A percentile compares a stretch with the other conserved stretches of the same genome.
Conservation (phyloP, 192 early-diverging fungal species). For the Thoreauomyces humboldtii region DNA sequence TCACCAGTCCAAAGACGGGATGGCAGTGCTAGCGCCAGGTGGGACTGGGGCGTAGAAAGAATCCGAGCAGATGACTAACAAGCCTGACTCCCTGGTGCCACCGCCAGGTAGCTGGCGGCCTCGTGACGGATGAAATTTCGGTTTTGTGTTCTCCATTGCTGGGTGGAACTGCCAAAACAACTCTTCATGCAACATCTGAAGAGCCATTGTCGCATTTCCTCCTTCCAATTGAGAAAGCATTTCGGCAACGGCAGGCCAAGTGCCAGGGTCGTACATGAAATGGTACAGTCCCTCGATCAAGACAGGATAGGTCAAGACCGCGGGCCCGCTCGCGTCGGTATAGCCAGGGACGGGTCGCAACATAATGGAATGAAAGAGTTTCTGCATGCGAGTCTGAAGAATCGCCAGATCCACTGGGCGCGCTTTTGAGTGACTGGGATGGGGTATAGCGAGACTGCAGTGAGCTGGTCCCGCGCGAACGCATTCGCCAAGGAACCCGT, state of each 20-base stretch:
- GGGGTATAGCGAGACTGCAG: not conserved
- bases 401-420: not conserved
- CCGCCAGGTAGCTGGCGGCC: not conserved
- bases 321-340: not conserved
- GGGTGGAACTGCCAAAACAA: not conserved
- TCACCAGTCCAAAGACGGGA: too few relatives aligned
- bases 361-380: not conserved
- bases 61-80: slow-evolving; percentile 3
- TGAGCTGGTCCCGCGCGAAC: not conserved
- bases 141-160: not conserved
- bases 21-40: too few relatives aligned
- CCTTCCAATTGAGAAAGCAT: not conserved
- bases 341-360: not conserved
- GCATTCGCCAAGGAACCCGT: slow-evolving; percentile 6
- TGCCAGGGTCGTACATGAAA: not conserved
- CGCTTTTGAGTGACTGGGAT: not conserved
- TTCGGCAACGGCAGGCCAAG: not conserved
- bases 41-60: too few relatives aligned
- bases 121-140: not conserved
- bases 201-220: not conserved
- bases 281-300: not conserved
- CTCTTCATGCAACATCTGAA: not conserved
- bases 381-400: not conserved
- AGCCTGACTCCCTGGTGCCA: not conserved
- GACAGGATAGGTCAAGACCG: not conserved